These are phyloP conservation scores for Russula sp. DNA, from an alignment of 768 basidiomycete genomes.

Conservation along the genomic window DNA sequence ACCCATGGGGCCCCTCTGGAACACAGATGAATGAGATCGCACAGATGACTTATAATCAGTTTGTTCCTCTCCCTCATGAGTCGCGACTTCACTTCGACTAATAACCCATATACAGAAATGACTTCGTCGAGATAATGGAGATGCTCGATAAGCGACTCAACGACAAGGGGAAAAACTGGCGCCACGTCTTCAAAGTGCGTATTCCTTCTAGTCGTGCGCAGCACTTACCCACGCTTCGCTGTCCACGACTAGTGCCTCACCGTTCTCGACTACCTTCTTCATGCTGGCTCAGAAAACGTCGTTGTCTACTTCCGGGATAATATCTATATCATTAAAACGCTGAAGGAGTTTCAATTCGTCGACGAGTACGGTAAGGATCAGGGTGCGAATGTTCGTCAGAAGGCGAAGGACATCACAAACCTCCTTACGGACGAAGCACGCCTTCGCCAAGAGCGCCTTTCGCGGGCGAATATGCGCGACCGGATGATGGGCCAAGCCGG, in stretches of 20 bases:
- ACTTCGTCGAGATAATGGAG: conserved; percentile 99
- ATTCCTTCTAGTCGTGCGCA: not conserved
- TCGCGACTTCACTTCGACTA: not conserved
- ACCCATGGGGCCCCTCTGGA: conserved; percentile 96
- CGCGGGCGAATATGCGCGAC: conserved; percentile 89
- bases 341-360: conserved; percentile 96
- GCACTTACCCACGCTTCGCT: not conserved
- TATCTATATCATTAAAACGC: conserved; percentile 95
- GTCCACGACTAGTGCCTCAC: conserved; percentile 67
- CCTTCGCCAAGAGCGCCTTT: conserved; percentile 78
- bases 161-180: conserved; percentile 99
- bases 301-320: conserved; percentile 99
- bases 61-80: conserved; percentile 36
- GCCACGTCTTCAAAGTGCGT: conserved; percentile 94
- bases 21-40: conserved; percentile 99
- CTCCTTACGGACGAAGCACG: conserved; percentile 83
- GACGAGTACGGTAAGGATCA: conserved; percentile 97
- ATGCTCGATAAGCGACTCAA: conserved; percentile 98
- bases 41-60: conserved; percentile 97
- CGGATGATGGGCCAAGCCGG: conserved; percentile 74
- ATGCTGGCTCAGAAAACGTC: conserved; percentile 96
- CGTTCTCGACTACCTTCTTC: conserved; percentile 91
- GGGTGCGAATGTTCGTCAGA: conserved; percentile 95
- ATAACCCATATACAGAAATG: conserved; percentile 53
- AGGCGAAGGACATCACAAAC: conserved; percentile 98